Percentiles rank a stretch among this genome's conserved stretches.
Evolutionary conservation across 805 yeast genomes (phyloP).

Genomic region (Hanseniaspora meyeri): DNA sequence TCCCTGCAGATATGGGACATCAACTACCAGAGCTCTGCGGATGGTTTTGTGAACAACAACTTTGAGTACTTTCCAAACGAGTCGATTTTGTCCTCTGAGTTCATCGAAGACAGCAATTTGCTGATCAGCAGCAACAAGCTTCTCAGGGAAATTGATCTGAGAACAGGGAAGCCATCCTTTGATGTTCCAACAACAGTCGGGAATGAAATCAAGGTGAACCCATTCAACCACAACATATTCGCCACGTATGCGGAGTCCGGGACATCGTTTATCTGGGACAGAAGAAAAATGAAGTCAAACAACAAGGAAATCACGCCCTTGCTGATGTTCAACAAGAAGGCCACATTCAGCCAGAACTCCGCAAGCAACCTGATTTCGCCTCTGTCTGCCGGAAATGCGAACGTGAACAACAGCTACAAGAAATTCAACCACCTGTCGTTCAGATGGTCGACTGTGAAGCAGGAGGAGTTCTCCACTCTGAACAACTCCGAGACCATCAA

Average conservation of each 20-base stretch:
- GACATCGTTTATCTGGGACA: constrained; percentile 69
- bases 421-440: constrained; percentile 53
- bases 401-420: constrained; percentile 39
- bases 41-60: constrained; percentile 42
- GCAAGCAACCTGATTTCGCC: constrained; percentile 10
- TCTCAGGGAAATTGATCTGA: constrained; percentile 62
- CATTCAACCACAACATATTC: constrained; percentile 52
- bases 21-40: constrained; percentile 43
- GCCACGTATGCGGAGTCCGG: constrained; percentile 77
- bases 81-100: constrained; percentile 54
- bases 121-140: constrained; percentile 68
- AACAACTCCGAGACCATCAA: constrained; percentile 67
- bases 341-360: constrained; percentile 11
- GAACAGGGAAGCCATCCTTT: constrained; percentile 50
- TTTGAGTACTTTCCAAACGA: constrained; percentile 59
- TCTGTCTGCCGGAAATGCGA: background rate
- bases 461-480: constrained; percentile 65
- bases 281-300: constrained; percentile 38
- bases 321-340: constrained; percentile 11
- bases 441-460: constrained; percentile 50
- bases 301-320: constrained; percentile 9
- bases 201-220: constrained; percentile 55
- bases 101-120: constrained; percentile 49
- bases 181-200: constrained; percentile 70
- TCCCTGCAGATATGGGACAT: constrained; percentile 74